Base-by-base conservation (phyloP, 306 rosid species). In the Vicia sativa region DNA sequence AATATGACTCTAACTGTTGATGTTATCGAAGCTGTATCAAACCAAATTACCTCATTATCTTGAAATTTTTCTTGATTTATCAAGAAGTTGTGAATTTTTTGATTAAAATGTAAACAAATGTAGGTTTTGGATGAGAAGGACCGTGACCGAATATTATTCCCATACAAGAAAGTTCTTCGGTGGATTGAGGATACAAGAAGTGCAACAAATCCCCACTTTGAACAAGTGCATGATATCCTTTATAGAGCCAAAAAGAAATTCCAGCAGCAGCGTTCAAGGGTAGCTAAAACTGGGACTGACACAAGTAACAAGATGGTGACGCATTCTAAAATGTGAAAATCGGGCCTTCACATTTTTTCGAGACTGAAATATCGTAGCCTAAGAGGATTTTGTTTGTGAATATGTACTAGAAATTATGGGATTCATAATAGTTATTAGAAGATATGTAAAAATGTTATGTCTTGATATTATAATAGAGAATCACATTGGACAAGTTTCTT, bases 91-190 rank as follows among this genome's bases (percentile, higher is more conserved):
- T 21, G 23, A 21, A 21, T 21, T 21, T 21, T 21, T 21, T 21
- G 23, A 21, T 21, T 21, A 21, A 21, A 21, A 21, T 62, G 37
- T 49, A 34, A 28, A 56, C 43, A 18, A 62, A 62, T 21, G 23
- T 49, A 91, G 96, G 62, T 89, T 74, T 65, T 92, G 87, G 88
- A 84, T 18, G 96, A 92, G 82, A 75, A 78, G 75, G 93, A 84
- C 69, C 77, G 77, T 9, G 56, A 11, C 59, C 83, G 87, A 9
- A 81, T 92, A 63, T 82, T 92, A 46, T 81, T 82, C 16, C 98
- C 98, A 0, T 85, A 84, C 88, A 83, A 69, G 85, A 87, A 86
- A 77, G 93, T 92, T 76, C 73, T 74, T 57, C 67, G 68, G 80
- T 92, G 96, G 96, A 81, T 87, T 18, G 88, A 89, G 82, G 73